Evolutionary conservation across 495 filamentous ascomycete species (phyloP).

Genomic region (Evernia prunastri): DNA sequence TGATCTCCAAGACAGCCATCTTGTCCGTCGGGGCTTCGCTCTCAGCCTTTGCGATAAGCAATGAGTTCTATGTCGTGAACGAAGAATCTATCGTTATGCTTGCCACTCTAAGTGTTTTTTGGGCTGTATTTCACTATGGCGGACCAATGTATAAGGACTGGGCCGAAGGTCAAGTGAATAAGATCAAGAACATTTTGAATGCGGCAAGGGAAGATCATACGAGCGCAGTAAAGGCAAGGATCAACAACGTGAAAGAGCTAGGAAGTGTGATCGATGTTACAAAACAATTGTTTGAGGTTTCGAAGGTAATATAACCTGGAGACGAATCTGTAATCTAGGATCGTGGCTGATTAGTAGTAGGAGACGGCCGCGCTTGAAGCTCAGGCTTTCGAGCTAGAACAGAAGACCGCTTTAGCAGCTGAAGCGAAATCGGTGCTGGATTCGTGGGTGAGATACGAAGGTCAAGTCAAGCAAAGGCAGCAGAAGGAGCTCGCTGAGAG

Average conservation of each 20-base stretch:
- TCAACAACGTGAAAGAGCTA: conserved; percentile 89
- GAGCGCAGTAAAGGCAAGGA: conserved; percentile 84
- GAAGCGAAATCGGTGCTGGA: conserved; percentile 96
- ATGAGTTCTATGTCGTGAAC: conserved; percentile 98
- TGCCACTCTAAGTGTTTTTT: conserved; percentile 84
- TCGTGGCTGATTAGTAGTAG: conserved; percentile 40
- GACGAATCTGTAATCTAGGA: not conserved
- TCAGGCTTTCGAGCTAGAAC: conserved; percentile 92
- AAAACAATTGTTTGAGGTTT: conserved; percentile 94
- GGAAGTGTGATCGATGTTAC: conserved; percentile 90
- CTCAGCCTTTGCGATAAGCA: conserved; percentile 92
- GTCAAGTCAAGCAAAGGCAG: conserved; percentile 96
- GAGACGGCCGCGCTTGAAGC: conserved; percentile 96
- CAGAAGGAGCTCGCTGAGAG: conserved; percentile 89
- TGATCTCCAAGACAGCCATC: conserved; percentile 92
- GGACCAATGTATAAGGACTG: conserved; percentile 88
- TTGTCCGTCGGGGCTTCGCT: conserved; percentile 87
- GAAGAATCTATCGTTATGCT: conserved; percentile 92
- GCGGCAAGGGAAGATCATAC: conserved; percentile 90
- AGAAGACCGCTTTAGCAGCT: conserved; percentile 76
- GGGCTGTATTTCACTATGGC: conserved; percentile 79
- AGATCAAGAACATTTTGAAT: conserved; percentile 90
- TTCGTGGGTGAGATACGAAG: conserved; percentile 97
- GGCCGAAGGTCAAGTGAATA: conserved; percentile 77
- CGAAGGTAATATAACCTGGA: conserved; percentile 59